Evolutionary conservation across 2,329 filamentous ascomycete species (phyloP), one percentile per base, ranked within the genome.

Genomic region (Amauroascus niger): DNA sequence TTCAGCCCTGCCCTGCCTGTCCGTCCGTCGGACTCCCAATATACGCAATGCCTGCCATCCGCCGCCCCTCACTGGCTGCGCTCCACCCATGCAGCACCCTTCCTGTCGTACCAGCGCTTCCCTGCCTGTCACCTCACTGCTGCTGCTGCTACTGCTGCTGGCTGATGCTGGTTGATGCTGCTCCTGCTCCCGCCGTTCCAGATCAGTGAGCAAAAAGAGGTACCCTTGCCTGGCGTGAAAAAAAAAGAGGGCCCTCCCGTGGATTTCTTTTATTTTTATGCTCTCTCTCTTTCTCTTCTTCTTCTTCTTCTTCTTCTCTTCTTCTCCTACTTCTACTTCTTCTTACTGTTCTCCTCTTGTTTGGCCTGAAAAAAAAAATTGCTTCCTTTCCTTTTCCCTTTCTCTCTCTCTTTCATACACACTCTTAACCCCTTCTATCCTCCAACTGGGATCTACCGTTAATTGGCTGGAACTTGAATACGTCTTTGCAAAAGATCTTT

Each of bases 1-100:
- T 33, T 53, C 51, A 53, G 51, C 51, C 51, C 51, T 53, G 51
- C 28, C 49, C n/a, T 52, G 49, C 40, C 39, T 51, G 49, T 16
- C 45, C 30, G 41, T 40, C 43, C 51, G 16, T 53, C 43, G 26
- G 16, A 47, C 35, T 43, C n/a, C n/a, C n/a, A n/a, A n/a, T n/a
- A n/a, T n/a, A n/a, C n/a, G n/a, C n/a, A n/a, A n/a, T n/a, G n/a
- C n/a, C n/a, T 28, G 14, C 48, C 43, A 37, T 50, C 33, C 37
- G 20, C 8, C 24, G 35, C 39, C 48, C 39, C 49, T 51, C 49
- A 51, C 49, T 51, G 49, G 49, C 37, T 51, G 39, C 49, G 32
- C 3, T 24, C 28, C 9, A 41, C 32, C 49, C 49, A 51, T 44
- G 39, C 49, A 51, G n/a, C 32, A 26, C 14, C 7, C 32, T 35